Evolutionary conservation across 495 filamentous ascomycete species (phyloP), one percentile per base, ranked within the genome.

Genomic region (Usnea hakonensis): DNA sequence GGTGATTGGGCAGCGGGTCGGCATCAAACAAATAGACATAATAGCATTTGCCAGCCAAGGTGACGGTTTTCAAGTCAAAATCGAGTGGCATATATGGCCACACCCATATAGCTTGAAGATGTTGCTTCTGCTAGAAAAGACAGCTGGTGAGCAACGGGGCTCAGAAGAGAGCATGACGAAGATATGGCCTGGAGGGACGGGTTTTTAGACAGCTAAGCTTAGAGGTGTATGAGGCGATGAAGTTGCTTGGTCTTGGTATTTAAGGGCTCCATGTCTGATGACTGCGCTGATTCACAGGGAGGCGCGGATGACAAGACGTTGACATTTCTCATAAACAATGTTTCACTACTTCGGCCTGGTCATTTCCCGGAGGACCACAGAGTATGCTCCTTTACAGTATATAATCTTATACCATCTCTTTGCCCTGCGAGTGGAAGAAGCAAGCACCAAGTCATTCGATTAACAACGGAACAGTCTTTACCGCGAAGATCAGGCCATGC

Each of bases 191-290:
- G 23, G 37, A n/a, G 9, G 21, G 58, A 61, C 30, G n/a, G 38
- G 48, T 33, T 54, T 16, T 33, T 55, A 60, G 58, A 60, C 32
- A 43, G 50, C 48, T 26, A 38, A 55, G 59, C 48, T 21, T 61
- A 16, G 37, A 61, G 23, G 59, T 28, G 54, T 41, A 32, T 19
- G 36, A 37, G 17, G 55, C 35, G 55, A 55, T 43, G 48, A 61
- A 36, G n/a, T 32, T 21, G 23, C 13, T 54, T 54, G 36, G 55
- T 36, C 13, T 54, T 54, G 36, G 55, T 36, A 43, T 1, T 13
- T 5, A 32, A 43, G 17, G 5, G 48, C 16, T n/a, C 16, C 21
- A 23, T 52, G 7, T 21, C 8, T 6, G 26, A 52, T 16, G 46
- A 50, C 5, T n/a, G 46, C 14, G 13, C 7, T 30, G 46, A 26